Base-by-base conservation (phyloP, 805 yeast genomes). In the Ogataea pignaliae region DNA sequence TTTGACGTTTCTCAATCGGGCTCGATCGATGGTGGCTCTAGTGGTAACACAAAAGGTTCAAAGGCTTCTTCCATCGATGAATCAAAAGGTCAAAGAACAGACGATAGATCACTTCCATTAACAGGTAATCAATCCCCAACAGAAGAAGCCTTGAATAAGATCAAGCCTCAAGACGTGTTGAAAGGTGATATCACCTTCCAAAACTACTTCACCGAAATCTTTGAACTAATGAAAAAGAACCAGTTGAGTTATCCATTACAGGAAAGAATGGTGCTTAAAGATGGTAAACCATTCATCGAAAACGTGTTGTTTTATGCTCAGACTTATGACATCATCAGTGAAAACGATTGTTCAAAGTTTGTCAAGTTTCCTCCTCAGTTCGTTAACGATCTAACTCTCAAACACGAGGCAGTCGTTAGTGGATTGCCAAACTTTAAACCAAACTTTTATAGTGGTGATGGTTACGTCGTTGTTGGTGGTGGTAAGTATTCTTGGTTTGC, bases 401-500 rank as follows among this genome's bases (percentile, higher is more conserved):
- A 64, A 45, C 69, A 64, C 46, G 60, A 60, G 21, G 48, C 51
- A 13, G 63, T 65, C 8, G 60, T 63, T 34, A 46, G 39, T 12
- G 57, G 56, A 26, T 50, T 65, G 32, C 68, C 69, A 10, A 42
- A 52, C 18, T 41, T 50, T 12, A 44, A 42, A 10, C 66, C 68
- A 3, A 40, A 48, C 13, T 61, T 63, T 37, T 65, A 63, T 45
- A 43, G 46, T 6, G 69, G 69, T 29, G 51, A 56, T 41, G 70
- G 91, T 78, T 26, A 80, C 72, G 83, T 84, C 1, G 78, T 78
- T 55, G 89, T 86, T 28, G 95, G 91, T 31, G 95, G 95, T 36
- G 93, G 90, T 3, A 76, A 76, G 53, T 85, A 79, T 63, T 79
- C 85, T 48, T 83, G 91, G 75, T 71, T 83, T 54, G 78, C 88